Base-by-base conservation (phyloP, 768 basidiomycete genomes). In the Phylloporus scabripes region DNA sequence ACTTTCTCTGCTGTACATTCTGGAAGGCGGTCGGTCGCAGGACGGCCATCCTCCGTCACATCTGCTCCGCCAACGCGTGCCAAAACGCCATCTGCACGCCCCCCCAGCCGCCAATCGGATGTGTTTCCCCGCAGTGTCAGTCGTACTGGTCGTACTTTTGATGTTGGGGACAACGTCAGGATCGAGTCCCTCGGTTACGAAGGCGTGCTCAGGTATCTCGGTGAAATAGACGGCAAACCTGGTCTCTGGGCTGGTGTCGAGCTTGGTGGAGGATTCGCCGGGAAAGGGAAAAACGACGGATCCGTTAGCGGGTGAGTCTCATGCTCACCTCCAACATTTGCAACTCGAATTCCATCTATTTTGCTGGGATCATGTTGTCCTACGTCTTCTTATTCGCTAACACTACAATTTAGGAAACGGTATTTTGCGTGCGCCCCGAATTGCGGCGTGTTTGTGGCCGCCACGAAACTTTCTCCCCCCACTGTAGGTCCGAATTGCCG, bases 221-320 rank as follows among this genome's bases (percentile, higher is more conserved):
- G 95, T 5, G 78, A 81, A 56, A 93, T 96, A 48, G 84, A 88
- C 15, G 90, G 90, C 44, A 97, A 97, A 66, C 75, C 80, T 3
- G 95, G 94, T 4, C 70, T 83, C 6, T 99, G 91, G 89, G 95
- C 90, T 14, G 95, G 95, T 12, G 90, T 99, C 18, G 91, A 97
- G 68, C 74, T 99, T 18, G 73, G 80, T 57, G 85, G 84, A 31
- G 88, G 89, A 6, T 95, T 92, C 62, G 67, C 77, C 15, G 93
- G 95, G 17, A 89, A 87, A 65, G 95, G 95, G 1, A 99, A 98
- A 72, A 99, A 99, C 60, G 81, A 97, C 59, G 95, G 95, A 29
- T 79, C 81, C 39, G 93, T 95, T 5, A 77, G 74, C 53, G 91
- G 90, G 94, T 96, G 63, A 73, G 91, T 76, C 18, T 45, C 9